Base-by-base conservation (phyloP, 495 filamentous ascomycete genomes). In the Penicillium coffeae region DNA sequence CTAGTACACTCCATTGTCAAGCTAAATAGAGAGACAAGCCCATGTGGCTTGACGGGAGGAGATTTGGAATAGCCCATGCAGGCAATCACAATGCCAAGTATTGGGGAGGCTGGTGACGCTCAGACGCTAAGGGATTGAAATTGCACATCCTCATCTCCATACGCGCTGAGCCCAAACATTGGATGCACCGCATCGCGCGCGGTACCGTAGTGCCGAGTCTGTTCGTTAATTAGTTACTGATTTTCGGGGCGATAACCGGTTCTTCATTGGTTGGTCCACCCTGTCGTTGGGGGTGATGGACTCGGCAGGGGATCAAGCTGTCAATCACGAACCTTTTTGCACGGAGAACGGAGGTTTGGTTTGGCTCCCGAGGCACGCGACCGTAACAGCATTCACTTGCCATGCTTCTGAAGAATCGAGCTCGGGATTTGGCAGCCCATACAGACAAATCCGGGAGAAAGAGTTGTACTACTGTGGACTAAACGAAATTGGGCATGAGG, bases 401-500 rank as follows among this genome's bases (percentile, higher is more conserved):
- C n/a, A n/a, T n/a, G n/a, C n/a, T n/a, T n/a, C n/a, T n/a, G n/a
- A n/a, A n/a, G n/a, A n/a, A n/a, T n/a, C n/a, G n/a, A n/a, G n/a
- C n/a, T n/a, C n/a, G n/a, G n/a, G n/a, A n/a, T n/a, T n/a, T n/a
- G n/a, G n/a, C n/a, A n/a, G n/a, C n/a, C n/a, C n/a, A n/a, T n/a
- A n/a, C n/a, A n/a, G n/a, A 45, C 45, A 35, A 38, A 45, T 42
- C 22, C 21, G 21, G 42, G 38, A 44, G 36, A 42, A 40, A 43
- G 7, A n/a, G 33, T 56, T 59, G 59, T 61, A 43, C 51, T 49
- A 58, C 58, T 47, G 50, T 55, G 57, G 56, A 22, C 52, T 60
- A 66, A 66, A 59, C 62, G 65, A 70, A 69, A 71, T 71, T 70
- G 51, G 55, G 50, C 45, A 42, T 50, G 62, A 41, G 58, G 60